Base-by-base conservation (phyloP, 257 asterid genomes). In the Gardenia jasminoides region DNA sequence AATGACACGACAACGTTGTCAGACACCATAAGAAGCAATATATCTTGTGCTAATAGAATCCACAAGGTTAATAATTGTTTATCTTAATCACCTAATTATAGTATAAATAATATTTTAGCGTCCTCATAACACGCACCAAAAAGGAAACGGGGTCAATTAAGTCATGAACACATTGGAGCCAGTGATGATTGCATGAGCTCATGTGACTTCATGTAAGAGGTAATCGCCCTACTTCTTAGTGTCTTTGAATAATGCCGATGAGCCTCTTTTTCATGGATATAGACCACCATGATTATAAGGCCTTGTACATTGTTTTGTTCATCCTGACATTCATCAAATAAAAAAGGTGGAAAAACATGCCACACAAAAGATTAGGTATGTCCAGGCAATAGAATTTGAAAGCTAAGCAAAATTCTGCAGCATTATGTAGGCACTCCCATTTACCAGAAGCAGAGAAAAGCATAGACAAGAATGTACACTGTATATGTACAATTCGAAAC, bases 391-490 rank as follows among this genome's bases (percentile, higher is more conserved):
- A 77, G 41, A 56, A 65, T 36, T 56, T 31, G 24, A 41, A 39
- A 56, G 69, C 41, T 2, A 11, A 43, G n/a, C 10, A 46, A 46
- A 59, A 70, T 47, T 10, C 30, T 48, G 8, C 13, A 16, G 64
- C 50, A 76, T 70, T 47, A 70, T 20, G 54, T 74, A 74, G 36
- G 30, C 48, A 46, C 10, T 70, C 46, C 24, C 76, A 74, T 39
- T 33, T 58, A 62, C 22, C 46, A 19, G 73, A 68, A 19, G 31
- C 9, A 1, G 41, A 22, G 26, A 41, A 68, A 68, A 64, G 3
- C 19, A 28, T 10, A 64, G 15, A 28, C 6, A 10, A 31, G 16
- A 33, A 41, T 7, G 41, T 20, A 4, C 19, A 50, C 58, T 50
- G 1, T 19, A 20, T 5, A 39, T 36, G 47, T 4, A 20, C 24